Evolutionary conservation across 768 basidiomycete species (phyloP).

Genomic region (Omphalotus guepiniiformis): DNA sequence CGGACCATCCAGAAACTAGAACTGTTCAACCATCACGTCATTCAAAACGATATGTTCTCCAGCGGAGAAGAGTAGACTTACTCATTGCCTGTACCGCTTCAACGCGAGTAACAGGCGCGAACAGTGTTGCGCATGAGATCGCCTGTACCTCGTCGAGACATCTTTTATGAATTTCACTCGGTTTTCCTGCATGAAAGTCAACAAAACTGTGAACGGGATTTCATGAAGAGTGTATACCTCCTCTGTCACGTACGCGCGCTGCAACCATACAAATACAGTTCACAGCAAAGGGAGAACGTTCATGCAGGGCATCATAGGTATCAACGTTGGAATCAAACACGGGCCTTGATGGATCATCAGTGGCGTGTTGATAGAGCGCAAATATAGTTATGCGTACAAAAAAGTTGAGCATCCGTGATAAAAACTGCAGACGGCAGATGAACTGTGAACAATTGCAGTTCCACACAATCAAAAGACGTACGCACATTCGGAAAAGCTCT

Average conservation of each 20-base stretch:
- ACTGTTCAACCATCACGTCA: conserved; percentile 42
- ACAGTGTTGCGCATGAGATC: conserved; percentile 83
- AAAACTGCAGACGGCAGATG: conserved; percentile 48
- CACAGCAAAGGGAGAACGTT: conserved; percentile 90
- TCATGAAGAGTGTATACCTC: conserved; percentile 45
- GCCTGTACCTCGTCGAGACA: conserved; percentile 82
- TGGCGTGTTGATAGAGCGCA: conserved; percentile 14
- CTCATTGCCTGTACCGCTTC: conserved; percentile 96
- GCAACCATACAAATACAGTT: conserved; percentile 94
- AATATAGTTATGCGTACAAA: conserved; percentile 27
- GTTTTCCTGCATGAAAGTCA: conserved; percentile 44
- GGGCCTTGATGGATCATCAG: conserved; percentile 39
- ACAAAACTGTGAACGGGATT: background rate
- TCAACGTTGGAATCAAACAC: conserved; percentile 82
- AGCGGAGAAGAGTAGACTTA: conserved; percentile 32
- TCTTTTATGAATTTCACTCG: conserved; percentile 68
- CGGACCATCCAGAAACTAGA: conserved; percentile 90
- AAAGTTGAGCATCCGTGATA: conserved; percentile 93
- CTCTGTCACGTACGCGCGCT: conserved; percentile 85
- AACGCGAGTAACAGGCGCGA: conserved; percentile 76
- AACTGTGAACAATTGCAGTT: conserved; percentile 10
- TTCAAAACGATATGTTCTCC: background rate
- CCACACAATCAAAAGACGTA: conserved; percentile 14
- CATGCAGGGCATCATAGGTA: conserved; percentile 81
- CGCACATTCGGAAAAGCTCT: conserved; percentile 81